Conservation (phyloP, 768 basidiomycete genomes). For the Auriscalpium orientale region DNA sequence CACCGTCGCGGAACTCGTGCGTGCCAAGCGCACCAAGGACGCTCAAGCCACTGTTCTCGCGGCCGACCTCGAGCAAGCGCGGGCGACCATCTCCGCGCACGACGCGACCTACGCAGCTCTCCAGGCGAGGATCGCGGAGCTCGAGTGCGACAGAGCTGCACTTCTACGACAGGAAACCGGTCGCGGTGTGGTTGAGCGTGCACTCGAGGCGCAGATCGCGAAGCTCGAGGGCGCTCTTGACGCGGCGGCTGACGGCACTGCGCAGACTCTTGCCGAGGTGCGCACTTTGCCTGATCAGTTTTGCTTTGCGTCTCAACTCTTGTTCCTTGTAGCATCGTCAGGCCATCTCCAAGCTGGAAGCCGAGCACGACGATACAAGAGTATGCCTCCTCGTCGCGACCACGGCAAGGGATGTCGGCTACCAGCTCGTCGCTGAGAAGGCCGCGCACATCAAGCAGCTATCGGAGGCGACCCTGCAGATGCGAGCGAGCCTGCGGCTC, state of each 20-base stretch:
- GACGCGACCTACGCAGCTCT: not conserved
- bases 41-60: not conserved
- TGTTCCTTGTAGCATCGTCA: not conserved
- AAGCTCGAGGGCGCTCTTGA: not conserved
- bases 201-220: not conserved
- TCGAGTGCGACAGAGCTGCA: not conserved
- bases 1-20: conserved; percentile 36
- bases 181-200: not conserved
- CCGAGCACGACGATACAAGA: too few species aligned
- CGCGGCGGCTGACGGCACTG: not conserved
- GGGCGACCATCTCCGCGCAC: not conserved
- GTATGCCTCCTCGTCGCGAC: not conserved
- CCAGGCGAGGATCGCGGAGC: not conserved
- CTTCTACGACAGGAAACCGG: not conserved
- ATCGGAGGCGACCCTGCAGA: not conserved
- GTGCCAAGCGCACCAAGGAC: conserved; percentile 15
- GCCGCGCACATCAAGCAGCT: not conserved
- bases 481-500: not conserved
- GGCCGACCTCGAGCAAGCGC: not conserved
- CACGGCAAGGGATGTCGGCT: not conserved
- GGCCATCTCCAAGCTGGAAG: too few species aligned
- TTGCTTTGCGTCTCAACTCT: not conserved
- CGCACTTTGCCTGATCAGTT: not conserved
- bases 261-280: not conserved
- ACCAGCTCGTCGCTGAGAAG: not conserved